Evolutionary conservation across 2,329 filamentous ascomycete species (phyloP), one percentile per base, ranked within the genome.

Genomic region (Magnaporthiopsis poae): DNA sequence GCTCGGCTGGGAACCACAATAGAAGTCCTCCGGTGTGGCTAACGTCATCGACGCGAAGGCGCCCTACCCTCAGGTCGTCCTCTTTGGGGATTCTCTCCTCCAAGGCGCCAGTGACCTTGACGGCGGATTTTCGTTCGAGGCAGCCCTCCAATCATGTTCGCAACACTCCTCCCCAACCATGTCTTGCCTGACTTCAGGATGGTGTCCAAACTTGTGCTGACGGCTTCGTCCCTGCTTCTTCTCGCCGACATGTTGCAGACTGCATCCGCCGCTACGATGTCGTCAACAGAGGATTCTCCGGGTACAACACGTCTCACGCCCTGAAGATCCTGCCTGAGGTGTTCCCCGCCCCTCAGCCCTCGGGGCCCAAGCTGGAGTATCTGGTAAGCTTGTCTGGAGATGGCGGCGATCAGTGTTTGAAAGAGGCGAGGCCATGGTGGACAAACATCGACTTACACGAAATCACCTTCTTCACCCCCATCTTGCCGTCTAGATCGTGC

Each of bases 21-120:
- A 29, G 15, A 25, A 61, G 60, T 61, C 9, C 25, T 18, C 60
- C 25, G 60, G 21, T 21, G 46, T 27, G 27, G 60, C 60, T 61
- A 61, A 61, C 60, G 5, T 12, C 7, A 31, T 21, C n/a, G 2
- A 63, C 27, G 5, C 7, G 62, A 65, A 84, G 81, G 76, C 76
- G 60, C 79, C 84, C 0, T 90, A 90, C 72, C 87, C 89, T 63
- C 90, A 93, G 73, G 81, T 93, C 71, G 81, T 98, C 69, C 86
- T 98, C 31, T 90, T 98, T 69, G 94, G 94, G 66, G 95, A 98
- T 78, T 96, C 91, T 39, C 88, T 98, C 69, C 88, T 94, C 63
- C 88, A 98, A 73, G 80, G 83, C 60, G 84, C 87, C 1, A 84
- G 84, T 69, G 80, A 83, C 52, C 80, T 87, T 63, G 15, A 83